phyloP scores from a whole-genome alignment of 139 green algal species.

The Chlorella ohadii region DNA sequence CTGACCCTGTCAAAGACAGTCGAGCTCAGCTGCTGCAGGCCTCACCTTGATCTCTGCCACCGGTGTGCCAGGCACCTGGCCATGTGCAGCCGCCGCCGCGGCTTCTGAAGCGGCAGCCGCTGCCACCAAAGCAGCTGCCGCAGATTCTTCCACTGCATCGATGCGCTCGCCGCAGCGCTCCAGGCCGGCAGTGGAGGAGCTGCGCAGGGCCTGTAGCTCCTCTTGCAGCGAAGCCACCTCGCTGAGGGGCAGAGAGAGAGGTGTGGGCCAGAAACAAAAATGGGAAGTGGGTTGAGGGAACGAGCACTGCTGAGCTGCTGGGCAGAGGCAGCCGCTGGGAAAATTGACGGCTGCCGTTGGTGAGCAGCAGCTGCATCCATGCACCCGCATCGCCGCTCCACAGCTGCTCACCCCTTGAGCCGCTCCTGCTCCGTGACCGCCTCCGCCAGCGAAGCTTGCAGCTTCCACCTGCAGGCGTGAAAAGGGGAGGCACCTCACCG shows the following conservation, averaged over 20 bases:
- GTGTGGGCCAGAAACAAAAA: too few species aligned
- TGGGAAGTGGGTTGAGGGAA: too few species aligned
- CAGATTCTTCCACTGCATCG: neutral
- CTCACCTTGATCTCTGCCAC: neutral
- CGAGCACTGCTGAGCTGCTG: too few species aligned
- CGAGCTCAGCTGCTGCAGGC: too few species aligned
- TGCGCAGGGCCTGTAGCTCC: neutral
- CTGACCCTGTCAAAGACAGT: too few species aligned
- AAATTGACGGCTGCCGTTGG: too few species aligned
- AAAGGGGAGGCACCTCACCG: too few species aligned
- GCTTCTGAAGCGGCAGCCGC: neutral
- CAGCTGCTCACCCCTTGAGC: conserved; percentile 13
- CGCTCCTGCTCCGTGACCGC: conserved; percentile 20
- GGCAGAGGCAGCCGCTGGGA: too few species aligned
- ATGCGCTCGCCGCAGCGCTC: conserved; percentile 11
- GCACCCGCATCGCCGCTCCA: too few species aligned
- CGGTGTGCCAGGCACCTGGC: neutral
- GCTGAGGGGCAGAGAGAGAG: neutral
- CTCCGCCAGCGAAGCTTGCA: conserved; percentile 29
- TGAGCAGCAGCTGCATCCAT: too few species aligned
- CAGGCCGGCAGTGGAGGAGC: neutral
- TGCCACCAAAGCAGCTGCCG: neutral
- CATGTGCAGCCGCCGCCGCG: neutral
- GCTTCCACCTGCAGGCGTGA: conserved; percentile 5
- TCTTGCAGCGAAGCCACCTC: neutral